Base-by-base conservation (phyloP, 352 stramenopile genomes). In the Thalassiosira exigua region DNA sequence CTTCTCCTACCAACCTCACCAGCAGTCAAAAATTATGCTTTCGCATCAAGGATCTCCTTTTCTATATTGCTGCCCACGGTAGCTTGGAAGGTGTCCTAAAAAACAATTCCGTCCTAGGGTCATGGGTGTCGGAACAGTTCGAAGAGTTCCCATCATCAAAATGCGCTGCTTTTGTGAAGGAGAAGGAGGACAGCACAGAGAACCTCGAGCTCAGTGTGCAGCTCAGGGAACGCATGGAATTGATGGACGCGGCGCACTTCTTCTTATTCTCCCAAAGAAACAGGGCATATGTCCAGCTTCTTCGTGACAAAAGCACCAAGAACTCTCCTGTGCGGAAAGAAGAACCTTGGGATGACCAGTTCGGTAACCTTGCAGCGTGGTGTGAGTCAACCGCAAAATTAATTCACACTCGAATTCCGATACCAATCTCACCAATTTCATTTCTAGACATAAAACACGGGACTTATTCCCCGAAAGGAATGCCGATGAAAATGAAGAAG, bases 1-100 rank as follows among this genome's bases (percentile, higher is more conserved):
- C n/a, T n/a, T n/a, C n/a, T n/a, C n/a, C n/a, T n/a, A n/a, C n/a
- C n/a, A n/a, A n/a, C n/a, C n/a, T n/a, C n/a, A n/a, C n/a, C n/a
- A n/a, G n/a, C n/a, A n/a, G n/a, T n/a, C n/a, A n/a, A n/a, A n/a
- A n/a, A n/a, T n/a, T n/a, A n/a, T n/a, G n/a, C n/a, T n/a, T n/a
- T n/a, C n/a, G n/a, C n/a, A n/a, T n/a, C n/a, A n/a, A n/a, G n/a
- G n/a, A n/a, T n/a, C n/a, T n/a, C n/a, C n/a, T n/a, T n/a, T n/a
- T 78, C n/a, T 68, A 65, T 26, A 78, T 78, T 59, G 69, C 58
- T 33, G 39, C n/a, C 22, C 30, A 77, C 59, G 58, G 58, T 9
- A 56, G 51, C 19, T 53, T 66, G 32, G 69, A 78, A 24, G 65
- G 48, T 22, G 11, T 78, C 4, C 69, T 71, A 32, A 78, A 78